Evolutionary conservation across 2,329 filamentous ascomycete species (phyloP).

Genomic region (Plenodomus tracheiphilus): DNA sequence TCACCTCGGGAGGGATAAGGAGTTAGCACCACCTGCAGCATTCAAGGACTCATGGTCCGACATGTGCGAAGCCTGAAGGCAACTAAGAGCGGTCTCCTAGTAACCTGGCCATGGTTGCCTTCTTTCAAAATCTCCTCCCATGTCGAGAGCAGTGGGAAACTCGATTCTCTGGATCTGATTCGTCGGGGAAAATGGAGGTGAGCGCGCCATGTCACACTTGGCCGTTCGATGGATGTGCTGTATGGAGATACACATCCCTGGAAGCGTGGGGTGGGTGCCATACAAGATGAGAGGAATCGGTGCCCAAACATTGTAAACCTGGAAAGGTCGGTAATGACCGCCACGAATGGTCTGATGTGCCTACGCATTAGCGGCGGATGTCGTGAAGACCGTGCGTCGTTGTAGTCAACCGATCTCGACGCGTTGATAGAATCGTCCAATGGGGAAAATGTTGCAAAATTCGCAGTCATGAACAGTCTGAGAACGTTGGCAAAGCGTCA

Average conservation of each 20-base stretch:
- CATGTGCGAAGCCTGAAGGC: slow-evolving; percentile 4
- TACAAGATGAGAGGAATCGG: slow-evolving; percentile 6
- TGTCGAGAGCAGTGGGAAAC: slow-evolving; percentile 10
- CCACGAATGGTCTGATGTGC: not conserved
- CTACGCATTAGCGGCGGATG: slow-evolving; percentile 5
- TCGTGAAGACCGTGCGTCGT: slow-evolving; percentile 14
- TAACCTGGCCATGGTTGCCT: slow-evolving; percentile 33
- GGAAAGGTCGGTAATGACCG: not conserved
- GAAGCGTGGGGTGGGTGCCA: slow-evolving; percentile 4
- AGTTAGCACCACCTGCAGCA: slow-evolving; percentile 28
- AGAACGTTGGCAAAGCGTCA: not conserved
- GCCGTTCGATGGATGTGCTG: slow-evolving; percentile 9
- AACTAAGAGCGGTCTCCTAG: slow-evolving; percentile 5
- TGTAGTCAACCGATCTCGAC: slow-evolving; percentile 15
- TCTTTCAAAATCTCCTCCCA: slow-evolving; percentile 26
- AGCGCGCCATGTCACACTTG: slow-evolving; percentile 17
- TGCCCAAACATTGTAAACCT: slow-evolving; percentile 8
- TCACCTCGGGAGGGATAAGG: not conserved
- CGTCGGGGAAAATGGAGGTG: slow-evolving; percentile 13
- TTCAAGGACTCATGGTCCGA: slow-evolving; percentile 11
- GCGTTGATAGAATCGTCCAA: slow-evolving; percentile 17
- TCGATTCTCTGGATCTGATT: slow-evolving; percentile 20
- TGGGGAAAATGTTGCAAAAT: slow-evolving; percentile 4
- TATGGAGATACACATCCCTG: slow-evolving; percentile 2
- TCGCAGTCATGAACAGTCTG: slow-evolving; percentile 3